Evolutionary conservation across 2,329 filamentous ascomycete genomes (phyloP).

Genomic region (Zasmidium cellare): DNA sequence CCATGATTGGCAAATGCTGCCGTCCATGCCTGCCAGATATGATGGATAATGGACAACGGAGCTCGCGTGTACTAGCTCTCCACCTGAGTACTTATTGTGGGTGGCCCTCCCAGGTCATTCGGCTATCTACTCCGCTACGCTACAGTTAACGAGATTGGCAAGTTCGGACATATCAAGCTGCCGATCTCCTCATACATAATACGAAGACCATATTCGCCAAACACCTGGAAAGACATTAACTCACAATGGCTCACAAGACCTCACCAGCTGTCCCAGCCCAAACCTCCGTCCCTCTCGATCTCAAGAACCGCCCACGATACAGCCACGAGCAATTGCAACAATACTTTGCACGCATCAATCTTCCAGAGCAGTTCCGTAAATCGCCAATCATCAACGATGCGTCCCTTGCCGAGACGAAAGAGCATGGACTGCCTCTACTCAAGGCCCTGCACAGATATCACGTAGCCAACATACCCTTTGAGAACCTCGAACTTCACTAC

Average conservation of each 20-base stretch:
- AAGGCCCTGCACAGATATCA: conserved; percentile 38
- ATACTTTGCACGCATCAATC: conserved; percentile 25
- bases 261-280: conserved; percentile 12
- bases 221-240: too few species aligned
- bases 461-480: conserved; percentile 54
- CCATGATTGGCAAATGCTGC: too few species aligned
- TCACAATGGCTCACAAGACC: conserved; percentile 23
- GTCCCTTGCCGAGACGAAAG: conserved; percentile 20
- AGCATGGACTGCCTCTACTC: conserved; percentile 30
- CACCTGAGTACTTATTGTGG: too few species aligned
- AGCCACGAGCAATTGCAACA: conserved; percentile 21
- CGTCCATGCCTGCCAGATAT: too few species aligned
- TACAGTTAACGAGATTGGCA: too few species aligned
- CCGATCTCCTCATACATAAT: too few species aligned
- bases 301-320: conserved; percentile 23
- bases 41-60: too few species aligned
- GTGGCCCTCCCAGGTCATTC: too few species aligned
- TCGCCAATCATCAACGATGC: conserved; percentile 20
- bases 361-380: conserved; percentile 17
- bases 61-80: too few species aligned
- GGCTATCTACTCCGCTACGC: too few species aligned
- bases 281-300: conserved; percentile 17
- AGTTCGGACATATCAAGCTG: too few species aligned
- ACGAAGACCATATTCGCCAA: too few species aligned
- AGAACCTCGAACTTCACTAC: conserved; percentile 59